Evolutionary conservation across 495 filamentous ascomycete genomes (phyloP).

Genomic region (Mytilinidion resinicola): DNA sequence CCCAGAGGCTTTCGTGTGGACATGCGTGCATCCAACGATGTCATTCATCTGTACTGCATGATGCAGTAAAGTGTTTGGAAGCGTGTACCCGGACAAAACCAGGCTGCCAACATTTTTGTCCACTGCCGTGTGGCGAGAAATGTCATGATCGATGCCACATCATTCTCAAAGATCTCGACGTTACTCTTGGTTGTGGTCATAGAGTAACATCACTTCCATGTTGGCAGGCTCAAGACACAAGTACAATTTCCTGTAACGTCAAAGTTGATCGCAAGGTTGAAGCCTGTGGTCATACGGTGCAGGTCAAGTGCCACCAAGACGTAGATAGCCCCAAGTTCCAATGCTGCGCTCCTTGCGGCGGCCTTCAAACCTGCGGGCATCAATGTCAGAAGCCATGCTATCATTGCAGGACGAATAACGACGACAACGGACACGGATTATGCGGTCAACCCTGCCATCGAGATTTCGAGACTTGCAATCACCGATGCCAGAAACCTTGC

Average conservation of each 20-base stretch:
- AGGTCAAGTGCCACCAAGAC: constrained; percentile 46
- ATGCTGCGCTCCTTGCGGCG: constrained; percentile 46
- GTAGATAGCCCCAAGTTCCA: constrained; percentile 24
- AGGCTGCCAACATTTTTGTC: constrained; percentile 49
- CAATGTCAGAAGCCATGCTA: constrained; percentile 47
- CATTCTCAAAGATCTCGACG: constrained; percentile 37
- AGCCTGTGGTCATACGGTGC: constrained; percentile 49
- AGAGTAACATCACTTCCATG: constrained; percentile 43
- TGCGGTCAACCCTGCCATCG: constrained; percentile 50
- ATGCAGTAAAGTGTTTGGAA: constrained; percentile 53
- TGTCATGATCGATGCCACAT: constrained; percentile 48
- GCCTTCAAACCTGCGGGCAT: constrained; percentile 54
- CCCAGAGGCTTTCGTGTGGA: constrained; percentile 58
- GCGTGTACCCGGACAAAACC: constrained; percentile 49
- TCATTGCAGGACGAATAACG: constrained; percentile 40
- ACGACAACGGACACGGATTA: constrained; percentile 38
- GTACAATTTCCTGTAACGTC: constrained; percentile 30
- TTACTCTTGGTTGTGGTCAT: constrained; percentile 56
- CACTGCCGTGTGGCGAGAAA: constrained; percentile 51
- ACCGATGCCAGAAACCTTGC: constrained; percentile 49
- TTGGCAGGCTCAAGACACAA: constrained; percentile 43
- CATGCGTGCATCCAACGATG: constrained; percentile 65
- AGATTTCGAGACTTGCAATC: constrained; percentile 43
- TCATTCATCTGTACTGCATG: constrained; percentile 61
- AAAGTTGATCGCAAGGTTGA: constrained; percentile 42